These are phyloP conservation scores for Breviolum minutum DNA, from an alignment of 73 alveolate species.

Conservation along the genomic window DNA sequence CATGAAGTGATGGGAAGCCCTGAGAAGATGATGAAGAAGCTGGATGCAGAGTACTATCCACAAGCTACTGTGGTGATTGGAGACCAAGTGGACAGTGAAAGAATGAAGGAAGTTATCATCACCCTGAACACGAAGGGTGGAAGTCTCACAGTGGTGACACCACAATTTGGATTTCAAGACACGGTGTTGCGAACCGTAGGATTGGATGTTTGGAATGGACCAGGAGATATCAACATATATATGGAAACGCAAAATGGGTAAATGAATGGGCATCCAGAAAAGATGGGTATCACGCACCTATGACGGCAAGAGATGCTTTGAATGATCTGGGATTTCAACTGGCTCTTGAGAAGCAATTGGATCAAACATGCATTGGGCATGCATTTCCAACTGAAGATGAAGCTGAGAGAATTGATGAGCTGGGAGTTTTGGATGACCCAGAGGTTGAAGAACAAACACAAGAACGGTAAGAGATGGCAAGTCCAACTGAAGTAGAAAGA, in stretches of 20 bases:
- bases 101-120: too few relatives aligned
- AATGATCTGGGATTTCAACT: not conserved
- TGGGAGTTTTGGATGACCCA: not conserved
- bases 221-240: not conserved
- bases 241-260: not conserved
- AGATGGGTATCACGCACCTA: not conserved
- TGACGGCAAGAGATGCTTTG: not conserved
- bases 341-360: not conserved
- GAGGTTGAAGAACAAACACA: too few relatives aligned
- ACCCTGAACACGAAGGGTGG: too few relatives aligned
- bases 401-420: not conserved
- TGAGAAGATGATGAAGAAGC: too few relatives aligned
- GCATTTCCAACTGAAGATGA: not conserved
- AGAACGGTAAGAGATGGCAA: not conserved
- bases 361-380: not conserved
- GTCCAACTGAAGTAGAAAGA: not conserved
- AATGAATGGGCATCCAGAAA: not conserved
- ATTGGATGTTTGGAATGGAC: not conserved
- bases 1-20: too few relatives aligned
- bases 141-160: too few relatives aligned
- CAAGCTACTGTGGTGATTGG: too few relatives aligned
- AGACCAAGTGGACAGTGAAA: too few relatives aligned
- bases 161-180: too few relatives aligned
- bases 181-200: too few relatives aligned
- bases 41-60: too few relatives aligned